Evolutionary conservation across 495 filamentous ascomycete genomes (phyloP), one percentile per base, ranked within the genome.

Genomic region (Jackrogersella minutella): DNA sequence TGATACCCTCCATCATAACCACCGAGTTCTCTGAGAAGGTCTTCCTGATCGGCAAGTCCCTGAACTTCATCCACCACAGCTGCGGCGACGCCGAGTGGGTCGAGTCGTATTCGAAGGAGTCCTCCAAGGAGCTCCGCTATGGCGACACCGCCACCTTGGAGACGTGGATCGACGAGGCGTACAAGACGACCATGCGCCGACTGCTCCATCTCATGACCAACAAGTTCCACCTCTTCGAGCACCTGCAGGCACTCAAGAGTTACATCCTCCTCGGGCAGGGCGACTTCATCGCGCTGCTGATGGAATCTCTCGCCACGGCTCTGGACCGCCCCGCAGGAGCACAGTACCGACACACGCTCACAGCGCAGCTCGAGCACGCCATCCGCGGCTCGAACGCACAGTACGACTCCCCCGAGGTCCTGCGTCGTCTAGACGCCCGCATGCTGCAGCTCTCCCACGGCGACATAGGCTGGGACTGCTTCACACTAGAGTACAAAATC

Each of bases 401-500:
- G 74, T 96, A 91, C 73, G 96, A 99, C 77, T 87, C 88, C 7
- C 87, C 90, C n/a, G 96, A 99, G 72, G 93, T 98, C 28, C 84
- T 98, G 33, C 88, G 91, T 30, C 88, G 96, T 14, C 85, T 99
- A 7, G 96, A 99, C 78, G 93, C 95, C 11, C 91, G 96, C 44
- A 97, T 98, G 92, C 85, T 97, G 34, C 93, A 97, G 75, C 85
- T 97, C 47, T 92, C 89, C 51, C 93, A 97, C 74, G 96, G 96
- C 55, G 95, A 99, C 69, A 97, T 97, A 49, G 96, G 96, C 61
- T 99, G 96, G 96, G 96, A 99, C 75, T 96, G 95, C 76, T 99
- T 99, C 78, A 99, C 96, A 0, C 85, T 99, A 26, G 96, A 99
- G 74, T 99, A 99, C 80, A 97, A 97, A 76, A 93, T 98, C 59